Conservation (phyloP, 768 basidiomycete species). For the Boletus fagicola region DNA sequence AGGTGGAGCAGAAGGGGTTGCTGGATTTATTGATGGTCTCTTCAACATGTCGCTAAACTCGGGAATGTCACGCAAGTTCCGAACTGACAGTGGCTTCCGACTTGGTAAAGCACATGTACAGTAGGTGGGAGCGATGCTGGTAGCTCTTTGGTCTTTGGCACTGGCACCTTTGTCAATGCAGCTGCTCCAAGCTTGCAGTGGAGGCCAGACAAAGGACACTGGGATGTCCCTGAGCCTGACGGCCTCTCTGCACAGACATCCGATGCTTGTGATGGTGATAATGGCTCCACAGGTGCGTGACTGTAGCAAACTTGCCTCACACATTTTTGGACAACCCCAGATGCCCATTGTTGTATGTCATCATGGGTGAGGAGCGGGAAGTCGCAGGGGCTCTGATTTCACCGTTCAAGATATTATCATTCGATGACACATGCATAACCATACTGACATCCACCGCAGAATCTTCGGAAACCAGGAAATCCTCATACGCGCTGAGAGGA, state of each 20-base stretch:
- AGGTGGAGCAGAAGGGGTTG: no score
- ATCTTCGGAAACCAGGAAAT: conserved; percentile 14
- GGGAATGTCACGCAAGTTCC: conserved; percentile 19
- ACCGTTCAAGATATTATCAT: conserved; percentile 5
- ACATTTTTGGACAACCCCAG: conserved; percentile 27
- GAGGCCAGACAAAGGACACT: conserved; percentile 26
- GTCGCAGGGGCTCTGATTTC: conserved; percentile 10
- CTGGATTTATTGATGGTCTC: no score
- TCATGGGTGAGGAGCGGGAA: conserved; percentile 18
- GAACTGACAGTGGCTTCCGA: conserved; percentile 4
- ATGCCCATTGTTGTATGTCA: conserved; percentile 28
- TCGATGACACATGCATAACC: conserved; percentile 21
- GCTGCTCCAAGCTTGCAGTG: conserved; percentile 19
- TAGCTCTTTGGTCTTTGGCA: not conserved
- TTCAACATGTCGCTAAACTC: conserved; percentile 22
- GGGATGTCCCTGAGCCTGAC: conserved; percentile 18
- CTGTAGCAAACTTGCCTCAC: conserved; percentile 15
- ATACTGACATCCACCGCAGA: conserved; percentile 22
- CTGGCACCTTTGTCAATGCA: not conserved
- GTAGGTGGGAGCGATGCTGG: not conserved
- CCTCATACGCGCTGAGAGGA: conserved; percentile 5
- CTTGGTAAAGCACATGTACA: not conserved
- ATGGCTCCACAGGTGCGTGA: conserved; percentile 11
- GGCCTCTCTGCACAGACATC: conserved; percentile 30
- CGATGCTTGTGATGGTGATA: conserved; percentile 27